A percentile compares a stretch with the other conserved stretches of the same genome.
These are phyloP conservation scores for Microdochium bolleyi DNA, from an alignment of 2,329 filamentous ascomycete genomes.

Conservation along the genomic window DNA sequence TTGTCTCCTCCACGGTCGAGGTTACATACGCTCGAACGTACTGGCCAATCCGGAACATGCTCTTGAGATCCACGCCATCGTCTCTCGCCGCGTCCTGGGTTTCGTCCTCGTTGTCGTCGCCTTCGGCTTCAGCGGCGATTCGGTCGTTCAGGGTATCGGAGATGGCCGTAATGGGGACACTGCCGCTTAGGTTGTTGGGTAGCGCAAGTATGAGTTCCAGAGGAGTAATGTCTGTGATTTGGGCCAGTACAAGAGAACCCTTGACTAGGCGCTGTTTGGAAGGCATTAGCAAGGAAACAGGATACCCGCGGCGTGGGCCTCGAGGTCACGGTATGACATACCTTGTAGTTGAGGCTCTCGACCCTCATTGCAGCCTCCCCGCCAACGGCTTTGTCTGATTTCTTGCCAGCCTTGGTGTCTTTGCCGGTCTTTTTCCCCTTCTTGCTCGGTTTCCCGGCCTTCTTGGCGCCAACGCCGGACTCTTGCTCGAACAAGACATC, in stretches of 20 bases:
- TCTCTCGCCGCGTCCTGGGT: constrained; percentile 41
- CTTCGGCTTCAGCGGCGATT: constrained; percentile 61
- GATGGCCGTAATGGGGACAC: constrained; percentile 85
- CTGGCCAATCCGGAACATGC: constrained; percentile 75
- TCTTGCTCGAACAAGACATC: constrained; percentile 88
- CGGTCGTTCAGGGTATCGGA: constrained; percentile 71
- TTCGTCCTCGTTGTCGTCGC: constrained; percentile 46
- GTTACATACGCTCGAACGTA: constrained; percentile 80
- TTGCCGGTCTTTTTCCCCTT: constrained; percentile 51
- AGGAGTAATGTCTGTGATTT: constrained; percentile 72
- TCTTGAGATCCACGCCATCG: constrained; percentile 61
- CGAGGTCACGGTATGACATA: constrained; percentile 34
- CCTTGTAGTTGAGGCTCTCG: constrained; percentile 85
- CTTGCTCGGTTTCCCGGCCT: constrained; percentile 33
- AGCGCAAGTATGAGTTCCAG: constrained; percentile 75
- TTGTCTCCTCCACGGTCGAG: constrained; percentile 64
- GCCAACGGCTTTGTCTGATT: constrained; percentile 34
- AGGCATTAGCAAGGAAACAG: constrained; percentile 14
- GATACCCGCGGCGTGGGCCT: no score
- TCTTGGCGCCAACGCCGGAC: constrained; percentile 41
- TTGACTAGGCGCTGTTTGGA: constrained; percentile 63
- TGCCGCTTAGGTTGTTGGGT: constrained; percentile 88
- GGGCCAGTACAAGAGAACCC: constrained; percentile 81
- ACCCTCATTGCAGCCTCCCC: constrained; percentile 57
- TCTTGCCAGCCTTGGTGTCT: constrained; percentile 40